Base-by-base conservation (phyloP, 2,329 filamentous ascomycete species). In the Huntiella bhutanensis region DNA sequence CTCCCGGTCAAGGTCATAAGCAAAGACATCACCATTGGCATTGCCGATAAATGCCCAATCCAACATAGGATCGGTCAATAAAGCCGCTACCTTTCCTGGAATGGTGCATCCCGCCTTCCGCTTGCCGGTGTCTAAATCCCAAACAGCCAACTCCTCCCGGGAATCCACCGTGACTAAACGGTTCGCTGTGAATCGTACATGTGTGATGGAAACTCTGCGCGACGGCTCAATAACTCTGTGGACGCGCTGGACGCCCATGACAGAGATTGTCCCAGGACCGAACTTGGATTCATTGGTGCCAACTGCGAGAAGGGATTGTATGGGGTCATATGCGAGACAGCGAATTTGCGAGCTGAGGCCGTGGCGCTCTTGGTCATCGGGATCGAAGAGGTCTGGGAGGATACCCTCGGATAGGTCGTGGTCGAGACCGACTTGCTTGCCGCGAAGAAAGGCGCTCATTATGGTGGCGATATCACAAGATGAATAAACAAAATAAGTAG, bases 1-100 rank as follows among this genome's bases (percentile, higher is more conserved):
- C 57, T 84, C 77, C 49, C 87, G 73, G 57, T 96, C 91, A 47
- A 98, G 68, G 59, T 98, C 91, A 58, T 88, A 98, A n/a, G 85
- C 84, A 50, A 88, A 70, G 8, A 96, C 69, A 49, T 96, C 87
- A 50, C 88, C 86, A 56, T 73, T 82, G 52, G 82, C 76, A 51
- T 86, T 65, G 10, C 86, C 91, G 39, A 96, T 66, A 51, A 98
- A 80, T 34, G 80, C 85, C 76, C 92, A 98, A 60, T 98, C 91
- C 50, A 98, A 68, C 64, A 84, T 83, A 1, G 88, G 85, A 58
- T 98, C 91, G 5, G 82, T 86, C 48, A 81, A 70, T 55, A 96
- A 59, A 32, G 75, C 72, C 11, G 75, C 78, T 15, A 87, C 82
- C 42, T 77, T 71, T 4, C 84, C 86, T 0, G 85, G 82, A 7